Evolutionary conservation across 1,284 basidiomycete species (phyloP), one percentile per base, ranked within the genome.

Genomic region (Pseudozyma thailandica): DNA sequence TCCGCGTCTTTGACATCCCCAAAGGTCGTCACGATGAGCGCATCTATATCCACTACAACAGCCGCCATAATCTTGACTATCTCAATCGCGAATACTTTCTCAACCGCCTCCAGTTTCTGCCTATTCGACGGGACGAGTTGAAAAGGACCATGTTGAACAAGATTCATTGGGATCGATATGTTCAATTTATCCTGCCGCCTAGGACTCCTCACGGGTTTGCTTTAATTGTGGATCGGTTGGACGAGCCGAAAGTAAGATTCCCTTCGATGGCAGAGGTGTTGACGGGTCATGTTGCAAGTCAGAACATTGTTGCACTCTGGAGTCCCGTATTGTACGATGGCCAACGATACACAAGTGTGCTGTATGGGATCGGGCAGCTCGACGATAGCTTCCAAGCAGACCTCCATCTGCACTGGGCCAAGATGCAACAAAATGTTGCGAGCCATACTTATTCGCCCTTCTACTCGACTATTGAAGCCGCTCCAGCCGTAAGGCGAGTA

Each of bases 311-410:
- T 5, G 52, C 61, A n/a, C 38, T 63, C 12, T 63, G 61, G 61
- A 48, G 50, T 2, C 61, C 61, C 3, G 25, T 52, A 1, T 5
- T 63, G n/a, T 13, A 20, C 5, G 61, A 57, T 13, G 31, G 20
- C 0, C 6, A 28, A 1, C 25, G 33, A 13, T 10, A 28, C 6
- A 63, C 50, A 12, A 10, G 31, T 15, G 50, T 63, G 33, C 33
- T 63, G 31, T 57, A 63, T 23, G 61, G 61, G 6, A 45, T 63
- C 12, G 61, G 50, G 0, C 39, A 45, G 20, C 16, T 57, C 15
- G 52, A 56, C 20, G 18, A 6, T 13, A 12, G 13, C 15, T 33
- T 37, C 16, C 6, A 3, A 8, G 8, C 0, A n/a, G 35, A n/a
- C 10, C n/a, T 48, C 9, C 33, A 27, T 4, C 13, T 37, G 15